These are phyloP conservation scores for Exophiala sp. DNA, from an alignment of 2,329 filamentous ascomycete genomes.

Conservation along the genomic window DNA sequence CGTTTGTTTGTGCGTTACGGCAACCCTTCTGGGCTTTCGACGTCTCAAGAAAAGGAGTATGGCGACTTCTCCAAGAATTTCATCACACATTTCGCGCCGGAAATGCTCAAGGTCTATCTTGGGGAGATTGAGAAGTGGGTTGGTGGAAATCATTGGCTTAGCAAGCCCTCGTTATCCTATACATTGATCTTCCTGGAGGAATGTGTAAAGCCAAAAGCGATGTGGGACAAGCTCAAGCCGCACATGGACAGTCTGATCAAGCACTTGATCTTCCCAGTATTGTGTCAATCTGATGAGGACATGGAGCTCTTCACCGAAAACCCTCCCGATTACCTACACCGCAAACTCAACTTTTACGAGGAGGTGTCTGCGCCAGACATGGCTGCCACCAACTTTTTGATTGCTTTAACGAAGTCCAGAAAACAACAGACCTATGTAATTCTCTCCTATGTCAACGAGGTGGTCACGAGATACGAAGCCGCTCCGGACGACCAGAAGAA, in stretches of 20 bases:
- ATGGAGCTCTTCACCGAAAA: constrained; percentile 91
- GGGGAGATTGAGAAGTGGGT: constrained; percentile 97
- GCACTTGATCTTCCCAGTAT: constrained; percentile 90
- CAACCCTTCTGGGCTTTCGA: constrained; percentile 72
- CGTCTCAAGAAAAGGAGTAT: constrained; percentile 71
- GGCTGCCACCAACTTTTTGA: constrained; percentile 92
- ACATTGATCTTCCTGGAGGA: constrained; percentile 95
- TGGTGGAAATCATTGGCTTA: constrained; percentile 88
- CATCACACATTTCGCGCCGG: constrained; percentile 84
- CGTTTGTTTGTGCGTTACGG: constrained; percentile 92
- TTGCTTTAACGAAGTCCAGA: constrained; percentile 87
- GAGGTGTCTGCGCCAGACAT: constrained; percentile 94
- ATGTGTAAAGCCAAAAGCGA: constrained; percentile 93
- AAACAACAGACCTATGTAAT: constrained; percentile 96
- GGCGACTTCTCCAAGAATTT: constrained; percentile 85
- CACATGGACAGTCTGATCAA: constrained; percentile 91
- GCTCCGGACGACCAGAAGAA: constrained; percentile 86
- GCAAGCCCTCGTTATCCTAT: constrained; percentile 88
- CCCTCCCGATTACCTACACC: constrained; percentile 92
- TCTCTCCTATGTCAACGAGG: constrained; percentile 87
- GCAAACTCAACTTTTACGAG: constrained; percentile 97
- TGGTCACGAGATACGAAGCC: constrained; percentile 88
- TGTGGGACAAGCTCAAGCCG: constrained; percentile 91
- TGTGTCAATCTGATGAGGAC: constrained; percentile 89
- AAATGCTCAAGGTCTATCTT: constrained; percentile 93